Evolutionary conservation across 2,329 filamentous ascomycete species (phyloP), one percentile per base, ranked within the genome.

Genomic region (Colletotrichum higginsianum): DNA sequence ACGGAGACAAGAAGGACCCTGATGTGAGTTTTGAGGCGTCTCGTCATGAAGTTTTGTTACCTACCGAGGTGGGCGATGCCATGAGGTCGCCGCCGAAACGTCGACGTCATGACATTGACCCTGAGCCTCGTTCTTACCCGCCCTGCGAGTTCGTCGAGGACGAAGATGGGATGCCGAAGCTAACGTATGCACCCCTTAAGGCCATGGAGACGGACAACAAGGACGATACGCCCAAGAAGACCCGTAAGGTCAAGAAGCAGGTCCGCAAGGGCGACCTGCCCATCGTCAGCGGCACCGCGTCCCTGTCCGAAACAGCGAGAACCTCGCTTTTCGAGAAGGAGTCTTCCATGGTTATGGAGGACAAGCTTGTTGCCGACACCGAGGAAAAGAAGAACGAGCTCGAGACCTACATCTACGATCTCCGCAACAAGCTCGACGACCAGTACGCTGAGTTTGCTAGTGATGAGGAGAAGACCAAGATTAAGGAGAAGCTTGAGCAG

Each of bases 381-480:
- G 96, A 98, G 82, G 95, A 98, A 87, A 97, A 97, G 91, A 99
- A 98, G 94, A 99, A 99, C 87, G 96, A 98, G 86, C 93, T 99
- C 65, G 96, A 99, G 88, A 92, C 94, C 30, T 97, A 93, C 85
- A 98, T 98, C 85, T 99, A 99, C 85, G 95, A 98, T 79, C 89
- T 98, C 81, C 93, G 96, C 78, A 94, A 94, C 85, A 98, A 98
- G 91, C 90, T 98, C 63, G 94, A 98, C 76, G 95, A 97, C 78
- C 90, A 94, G 77, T 98, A 97, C 82, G 86, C 94, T 75, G 94
- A 97, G 61, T 95, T 98, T 75, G 92, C 94, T 74, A 96, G 86
- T 78, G 95, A 98, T 6, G 94, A 97, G 58, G 96, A 98, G 90
- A 98, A 98, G 89, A 85, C 91, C 53, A 94, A 93, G 84, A 88